Evolutionary conservation across 345 rosid species (phyloP).

Genomic region (Leavenworthia alabamica): DNA sequence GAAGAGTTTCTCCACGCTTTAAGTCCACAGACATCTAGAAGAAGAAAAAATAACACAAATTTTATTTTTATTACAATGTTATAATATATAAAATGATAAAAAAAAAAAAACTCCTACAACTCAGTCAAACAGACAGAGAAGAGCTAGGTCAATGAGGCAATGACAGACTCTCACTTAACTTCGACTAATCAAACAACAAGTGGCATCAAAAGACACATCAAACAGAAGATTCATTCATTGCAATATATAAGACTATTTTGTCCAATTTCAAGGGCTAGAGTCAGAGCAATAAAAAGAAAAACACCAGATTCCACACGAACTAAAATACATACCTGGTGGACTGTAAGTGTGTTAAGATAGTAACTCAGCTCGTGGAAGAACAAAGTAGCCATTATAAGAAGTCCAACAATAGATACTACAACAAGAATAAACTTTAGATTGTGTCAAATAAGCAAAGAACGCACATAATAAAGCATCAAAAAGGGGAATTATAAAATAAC

Average conservation of each 20-base stretch:
- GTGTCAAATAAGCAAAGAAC: neutral
- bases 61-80: neutral
- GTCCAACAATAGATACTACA: conserved; percentile 81
- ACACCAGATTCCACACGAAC: too few species aligned
- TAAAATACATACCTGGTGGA: conserved; percentile 72
- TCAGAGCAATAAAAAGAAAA: too few species aligned
- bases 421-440: neutral
- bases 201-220: too few species aligned
- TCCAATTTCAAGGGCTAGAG: too few species aligned
- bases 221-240: too few species aligned
- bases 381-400: conserved; percentile 72
- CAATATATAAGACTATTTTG: too few species aligned
- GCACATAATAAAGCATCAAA: neutral
- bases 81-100: neutral
- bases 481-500: neutral
- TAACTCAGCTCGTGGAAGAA: conserved; percentile 87
- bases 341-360: conserved; percentile 68
- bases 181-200: too few species aligned
- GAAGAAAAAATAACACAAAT: neutral
- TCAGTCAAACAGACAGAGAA: too few species aligned
- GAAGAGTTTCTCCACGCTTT: conserved; percentile 94
- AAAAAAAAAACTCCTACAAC: neutral
- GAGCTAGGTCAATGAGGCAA: too few species aligned
- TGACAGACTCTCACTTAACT: too few species aligned
- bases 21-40: conserved; percentile 94